phyloP scores from a whole-genome alignment of 768 basidiomycete species.

The Russula emetica region DNA sequence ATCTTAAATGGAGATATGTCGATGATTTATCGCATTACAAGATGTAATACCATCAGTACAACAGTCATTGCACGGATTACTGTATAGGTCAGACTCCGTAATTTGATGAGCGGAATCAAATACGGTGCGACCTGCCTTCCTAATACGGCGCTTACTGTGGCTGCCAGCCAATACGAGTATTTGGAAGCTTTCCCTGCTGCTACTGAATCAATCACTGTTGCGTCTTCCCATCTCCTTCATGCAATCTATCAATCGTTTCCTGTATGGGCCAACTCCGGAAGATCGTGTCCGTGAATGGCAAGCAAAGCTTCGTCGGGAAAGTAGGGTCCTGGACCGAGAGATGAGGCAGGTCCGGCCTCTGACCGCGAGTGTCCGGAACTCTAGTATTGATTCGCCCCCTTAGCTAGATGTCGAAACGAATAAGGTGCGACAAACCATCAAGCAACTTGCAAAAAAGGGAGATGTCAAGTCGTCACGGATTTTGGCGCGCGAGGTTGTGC shows the following conservation, averaged over 20 bases:
- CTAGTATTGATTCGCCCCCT: conserved; percentile 17
- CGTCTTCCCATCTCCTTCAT: conserved; percentile 37
- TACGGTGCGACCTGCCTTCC: not conserved
- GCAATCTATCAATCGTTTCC: conserved; percentile 86
- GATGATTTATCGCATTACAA: not conserved
- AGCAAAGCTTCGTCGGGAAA: conserved; percentile 73
- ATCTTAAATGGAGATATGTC: not conserved
- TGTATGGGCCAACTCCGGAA: conserved; percentile 96
- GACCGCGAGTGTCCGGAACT: conserved; percentile 21
- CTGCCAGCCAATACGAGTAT: no score
- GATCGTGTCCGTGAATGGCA: conserved; percentile 94
- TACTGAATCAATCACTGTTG: no score
- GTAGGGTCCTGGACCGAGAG: conserved; percentile 84
- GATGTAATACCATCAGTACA: not conserved
- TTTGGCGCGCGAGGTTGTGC: conserved; percentile 89
- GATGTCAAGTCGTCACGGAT: conserved; percentile 91
- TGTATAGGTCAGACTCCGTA: no score
- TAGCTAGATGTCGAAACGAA: conserved; percentile 79
- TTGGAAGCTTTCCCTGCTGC: no score
- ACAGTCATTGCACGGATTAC: not conserved
- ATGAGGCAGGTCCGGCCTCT: conserved; percentile 78
- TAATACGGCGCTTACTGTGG: conserved; percentile 1
- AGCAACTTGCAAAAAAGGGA: conserved; percentile 85
- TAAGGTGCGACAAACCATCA: conserved; percentile 77
- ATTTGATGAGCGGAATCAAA: not conserved